phyloP scores from a whole-genome alignment of 2,329 filamentous ascomycete species.

The Arthroderma sp. region DNA sequence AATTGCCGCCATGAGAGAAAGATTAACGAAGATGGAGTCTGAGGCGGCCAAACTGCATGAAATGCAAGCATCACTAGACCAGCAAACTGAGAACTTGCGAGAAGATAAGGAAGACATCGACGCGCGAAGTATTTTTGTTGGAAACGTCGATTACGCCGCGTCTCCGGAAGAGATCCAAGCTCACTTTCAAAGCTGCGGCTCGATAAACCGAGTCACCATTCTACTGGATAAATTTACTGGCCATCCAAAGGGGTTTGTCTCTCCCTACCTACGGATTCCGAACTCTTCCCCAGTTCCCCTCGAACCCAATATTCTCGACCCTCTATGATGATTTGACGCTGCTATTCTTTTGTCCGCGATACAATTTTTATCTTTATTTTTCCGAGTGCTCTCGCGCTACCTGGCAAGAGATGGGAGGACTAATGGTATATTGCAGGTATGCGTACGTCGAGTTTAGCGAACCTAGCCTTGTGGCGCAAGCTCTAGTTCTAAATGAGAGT shows the following conservation, averaged over 20 bases:
- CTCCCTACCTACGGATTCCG: not conserved
- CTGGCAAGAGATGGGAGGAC: constrained; percentile 45
- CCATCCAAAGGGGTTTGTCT: constrained; percentile 89
- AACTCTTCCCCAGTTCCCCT: not conserved
- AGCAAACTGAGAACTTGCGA: constrained; percentile 67
- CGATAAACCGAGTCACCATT: constrained; percentile 96
- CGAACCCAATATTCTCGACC: not conserved
- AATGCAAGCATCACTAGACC: constrained; percentile 76
- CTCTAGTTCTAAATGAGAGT: constrained; percentile 90
- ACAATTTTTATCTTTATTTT: constrained; percentile 16
- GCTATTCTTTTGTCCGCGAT: constrained; percentile 4
- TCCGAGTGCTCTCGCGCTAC: constrained; percentile 33
- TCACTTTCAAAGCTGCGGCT: constrained; percentile 93
- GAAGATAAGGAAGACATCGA: constrained; percentile 96
- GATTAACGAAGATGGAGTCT: constrained; percentile 82
- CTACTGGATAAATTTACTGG: constrained; percentile 96
- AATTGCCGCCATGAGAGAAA: constrained; percentile 74
- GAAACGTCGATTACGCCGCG: constrained; percentile 95
- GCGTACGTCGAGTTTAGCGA: constrained; percentile 98
- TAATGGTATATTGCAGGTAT: constrained; percentile 52
- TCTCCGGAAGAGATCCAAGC: constrained; percentile 97
- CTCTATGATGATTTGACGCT: constrained; percentile 8
- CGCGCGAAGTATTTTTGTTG: constrained; percentile 90
- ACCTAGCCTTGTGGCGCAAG: constrained; percentile 81
- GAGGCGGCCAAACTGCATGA: constrained; percentile 76